These are phyloP conservation scores for Alternaria sp. DNA, from an alignment of 2,329 filamentous ascomycete genomes.

Conservation along the genomic window DNA sequence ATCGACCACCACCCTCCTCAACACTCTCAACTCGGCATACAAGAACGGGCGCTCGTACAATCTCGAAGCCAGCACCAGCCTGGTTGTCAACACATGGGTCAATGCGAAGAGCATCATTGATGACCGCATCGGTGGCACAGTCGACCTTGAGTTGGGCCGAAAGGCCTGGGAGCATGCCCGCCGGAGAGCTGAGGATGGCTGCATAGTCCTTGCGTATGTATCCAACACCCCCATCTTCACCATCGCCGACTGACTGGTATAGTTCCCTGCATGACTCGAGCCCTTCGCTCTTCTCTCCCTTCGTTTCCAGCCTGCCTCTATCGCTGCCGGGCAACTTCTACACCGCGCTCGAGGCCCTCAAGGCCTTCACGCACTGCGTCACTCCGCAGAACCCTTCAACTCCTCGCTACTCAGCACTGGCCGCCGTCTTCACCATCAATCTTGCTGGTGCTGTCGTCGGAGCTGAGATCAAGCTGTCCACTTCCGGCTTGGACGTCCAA, in stretches of 20 bases:
- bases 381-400: constrained; percentile 90
- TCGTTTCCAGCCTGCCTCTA: constrained; percentile 82
- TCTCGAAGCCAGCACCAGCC: constrained; percentile 87
- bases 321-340: constrained; percentile 78
- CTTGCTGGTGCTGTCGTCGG: constrained; percentile 80
- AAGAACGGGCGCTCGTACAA: constrained; percentile 81
- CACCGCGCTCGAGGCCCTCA: constrained; percentile 80
- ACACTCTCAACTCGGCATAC: constrained; percentile 90
- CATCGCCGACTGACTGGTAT: constrained; percentile 22
- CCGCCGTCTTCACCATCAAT: constrained; percentile 82
- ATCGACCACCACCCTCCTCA: constrained; percentile 91
- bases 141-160: constrained; percentile 79
- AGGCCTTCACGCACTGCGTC: constrained; percentile 86
- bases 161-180: constrained; percentile 97
- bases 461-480: constrained; percentile 79
- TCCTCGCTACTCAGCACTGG: constrained; percentile 80
- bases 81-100: constrained; percentile 96
- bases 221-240: not conserved
- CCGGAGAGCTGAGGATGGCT: constrained; percentile 92
- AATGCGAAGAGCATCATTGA: constrained; percentile 78
- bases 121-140: constrained; percentile 76
- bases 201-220: constrained; percentile 84
- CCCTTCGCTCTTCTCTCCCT: constrained; percentile 83
- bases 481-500: constrained; percentile 85
- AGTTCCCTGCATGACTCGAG: constrained; percentile 90